Percentiles rank a stretch among this genome's conserved stretches.
Evolutionary conservation across 2,329 filamentous ascomycete genomes (phyloP).

Genomic region (Botrytis porri): DNA sequence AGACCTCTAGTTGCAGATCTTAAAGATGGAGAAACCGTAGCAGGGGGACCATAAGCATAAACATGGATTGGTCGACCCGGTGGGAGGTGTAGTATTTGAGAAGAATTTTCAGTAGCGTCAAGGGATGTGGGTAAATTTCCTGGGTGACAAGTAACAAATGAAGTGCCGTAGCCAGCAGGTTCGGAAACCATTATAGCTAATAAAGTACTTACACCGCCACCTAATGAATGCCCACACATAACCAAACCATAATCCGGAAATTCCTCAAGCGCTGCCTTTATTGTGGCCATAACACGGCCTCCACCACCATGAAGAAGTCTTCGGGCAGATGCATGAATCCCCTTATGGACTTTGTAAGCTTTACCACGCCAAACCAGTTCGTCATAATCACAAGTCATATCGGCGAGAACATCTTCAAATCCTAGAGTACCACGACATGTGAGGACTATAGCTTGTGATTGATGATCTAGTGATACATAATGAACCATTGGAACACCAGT

Average conservation of each 20-base stretch:
- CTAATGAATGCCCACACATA: slow-evolving; percentile 54
- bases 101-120: slow-evolving; percentile 25
- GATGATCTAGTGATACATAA: slow-evolving; percentile 55
- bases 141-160: slow-evolving; percentile 59
- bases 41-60: slow-evolving; percentile 73
- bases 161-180: slow-evolving; percentile 43
- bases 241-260: slow-evolving; percentile 55
- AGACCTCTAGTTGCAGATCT: slow-evolving; percentile 68
- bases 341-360: slow-evolving; percentile 54
- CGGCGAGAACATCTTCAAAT: slow-evolving; percentile 55
- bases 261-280: slow-evolving; percentile 51
- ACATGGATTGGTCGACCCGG: slow-evolving; percentile 71
- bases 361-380: slow-evolving; percentile 48
- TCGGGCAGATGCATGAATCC: slow-evolving; percentile 53
- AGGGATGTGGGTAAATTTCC: slow-evolving; percentile 64
- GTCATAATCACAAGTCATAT: slow-evolving; percentile 57
- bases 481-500: slow-evolving; percentile 55
- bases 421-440: slow-evolving; percentile 55
- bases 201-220: slow-evolving; percentile 53
- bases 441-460: slow-evolving; percentile 54
- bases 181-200: slow-evolving; percentile 54
- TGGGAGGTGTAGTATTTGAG: slow-evolving; percentile 52
- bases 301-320: slow-evolving; percentile 49
- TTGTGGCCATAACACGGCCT: slow-evolving; percentile 50
- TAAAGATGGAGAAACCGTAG: slow-evolving; percentile 68